Evolutionary conservation across 768 basidiomycete genomes (phyloP), one percentile per base, ranked within the genome.

Genomic region (Mycena indigotica): DNA sequence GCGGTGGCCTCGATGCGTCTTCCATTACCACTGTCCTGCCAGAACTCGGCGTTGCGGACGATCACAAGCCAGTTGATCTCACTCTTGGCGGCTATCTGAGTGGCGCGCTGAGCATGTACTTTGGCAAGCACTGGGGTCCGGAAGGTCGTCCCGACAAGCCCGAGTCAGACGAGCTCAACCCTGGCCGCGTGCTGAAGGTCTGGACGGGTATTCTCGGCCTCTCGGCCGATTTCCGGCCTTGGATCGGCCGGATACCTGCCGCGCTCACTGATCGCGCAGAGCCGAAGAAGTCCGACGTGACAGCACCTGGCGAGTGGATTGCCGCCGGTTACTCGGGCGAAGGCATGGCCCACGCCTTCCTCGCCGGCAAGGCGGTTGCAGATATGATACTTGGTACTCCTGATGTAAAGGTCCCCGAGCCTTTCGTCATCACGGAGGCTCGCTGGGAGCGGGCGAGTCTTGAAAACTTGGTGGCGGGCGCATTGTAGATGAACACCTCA

Each of bases 271-370:
- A 80, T 3, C 72, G 85, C 15, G 10, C 15, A 44, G 15, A 16
- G 41, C 41, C 52, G 15, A 40, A 25, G 25, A 2, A 51, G 10
- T 10, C 28, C 24, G 16, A 15, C 28, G 57, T 73, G 4, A 71
- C 77, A 1, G 52, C 66, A 26, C 70, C 85, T 0, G 87, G 86
- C 16, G 88, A 89, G 66, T 89, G 88, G 88, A 77, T 89, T 19
- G 74, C 83, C n/a, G 87, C 84, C 6, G 88, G 86, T 4, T 89
- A 86, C 65, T 76, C 79, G 0, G 88, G 88, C 0, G 88, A 89
- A 59, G 88, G 88, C 2, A 88, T 88, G 87, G 81, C 81, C 3
- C 80, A 87, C 60, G 86, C 84, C 0, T 87, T 85, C 85, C 65
- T 84, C 69, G 79, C 84, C 55, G 80, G 82, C 3, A 77, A 78